Conservation (phyloP, 441 rosid species). For the Codiaeum variegatum region DNA sequence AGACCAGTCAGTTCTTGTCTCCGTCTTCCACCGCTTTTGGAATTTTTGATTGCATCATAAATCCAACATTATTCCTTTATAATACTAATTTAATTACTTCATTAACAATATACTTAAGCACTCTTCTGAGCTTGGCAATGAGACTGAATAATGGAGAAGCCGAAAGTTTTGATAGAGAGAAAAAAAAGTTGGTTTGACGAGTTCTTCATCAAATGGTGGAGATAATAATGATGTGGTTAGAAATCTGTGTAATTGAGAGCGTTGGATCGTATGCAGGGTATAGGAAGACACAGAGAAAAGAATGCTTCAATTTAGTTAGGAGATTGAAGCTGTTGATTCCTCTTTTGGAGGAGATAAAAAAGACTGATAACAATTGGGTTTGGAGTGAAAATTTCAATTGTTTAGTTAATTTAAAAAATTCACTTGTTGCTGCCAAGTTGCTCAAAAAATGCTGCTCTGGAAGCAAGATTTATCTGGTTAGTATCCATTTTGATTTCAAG, state of each 20-base stretch:
- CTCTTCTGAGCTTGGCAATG: background rate
- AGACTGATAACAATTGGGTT: constrained; percentile 18
- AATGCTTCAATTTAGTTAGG: constrained; percentile 50
- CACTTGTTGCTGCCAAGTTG: constrained; percentile 43
- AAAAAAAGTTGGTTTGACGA: constrained; percentile 14
- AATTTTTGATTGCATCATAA: background rate
- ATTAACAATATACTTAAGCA: background rate
- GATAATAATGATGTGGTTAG: constrained; percentile 15
- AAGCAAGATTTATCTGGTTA: constrained; percentile 80
- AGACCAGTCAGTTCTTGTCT: background rate
- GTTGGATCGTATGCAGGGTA: constrained; percentile 38
- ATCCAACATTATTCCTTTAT: too few relatives aligned
- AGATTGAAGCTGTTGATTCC: constrained; percentile 58
- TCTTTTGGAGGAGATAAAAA: constrained; percentile 48
- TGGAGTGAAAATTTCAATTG: constrained; percentile 20
- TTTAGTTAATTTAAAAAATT: constrained; percentile 35
- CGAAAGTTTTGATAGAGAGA: constrained; percentile 12
- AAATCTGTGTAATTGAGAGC: constrained; percentile 37
- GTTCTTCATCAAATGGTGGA: constrained; percentile 28
- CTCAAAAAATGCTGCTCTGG: constrained; percentile 58
- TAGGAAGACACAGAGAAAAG: constrained; percentile 48
- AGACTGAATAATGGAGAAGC: constrained; percentile 28
- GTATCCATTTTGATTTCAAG: background rate
- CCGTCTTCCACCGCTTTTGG: background rate
- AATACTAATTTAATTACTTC: background rate